Percentiles rank a stretch among this genome's conserved stretches.
These are phyloP conservation scores for Solanum arcanum DNA, from an alignment of 257 asterid genomes.

Conservation along the genomic window DNA sequence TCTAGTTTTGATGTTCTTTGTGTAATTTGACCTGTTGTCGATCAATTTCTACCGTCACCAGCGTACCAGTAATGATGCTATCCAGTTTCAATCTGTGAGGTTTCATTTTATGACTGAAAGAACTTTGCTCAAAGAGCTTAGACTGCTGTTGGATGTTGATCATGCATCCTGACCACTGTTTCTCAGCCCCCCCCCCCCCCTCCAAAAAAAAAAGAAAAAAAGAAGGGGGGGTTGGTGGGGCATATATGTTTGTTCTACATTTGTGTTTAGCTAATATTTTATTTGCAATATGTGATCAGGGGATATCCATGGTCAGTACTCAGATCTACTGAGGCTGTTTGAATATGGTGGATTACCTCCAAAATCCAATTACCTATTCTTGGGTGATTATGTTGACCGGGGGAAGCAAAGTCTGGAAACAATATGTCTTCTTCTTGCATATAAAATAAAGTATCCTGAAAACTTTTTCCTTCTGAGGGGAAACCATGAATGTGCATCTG, in stretches of 20 bases:
- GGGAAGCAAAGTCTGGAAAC: slow-evolving; percentile 5
- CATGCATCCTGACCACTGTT: background rate
- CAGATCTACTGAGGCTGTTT: slow-evolving; percentile 17
- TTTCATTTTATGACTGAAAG: background rate
- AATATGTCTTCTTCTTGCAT: background rate
- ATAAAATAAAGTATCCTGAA: background rate
- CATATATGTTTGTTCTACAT: background rate
- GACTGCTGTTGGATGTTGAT: background rate
- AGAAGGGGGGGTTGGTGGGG: too few relatives aligned
- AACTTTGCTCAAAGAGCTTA: background rate
- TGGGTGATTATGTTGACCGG: slow-evolving; percentile 22
- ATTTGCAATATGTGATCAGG: background rate
- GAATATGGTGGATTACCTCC: slow-evolving; percentile 24
- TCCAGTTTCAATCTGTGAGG: background rate
- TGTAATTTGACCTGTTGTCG: background rate
- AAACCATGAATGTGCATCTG: slow-evolving; percentile 1
- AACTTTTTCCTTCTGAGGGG: background rate
- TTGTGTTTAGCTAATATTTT: background rate
- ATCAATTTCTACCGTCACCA: background rate
- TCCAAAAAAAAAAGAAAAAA: background rate
- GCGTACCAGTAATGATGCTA: background rate
- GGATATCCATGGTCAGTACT: slow-evolving; percentile 8
- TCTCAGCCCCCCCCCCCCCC: too few relatives aligned
- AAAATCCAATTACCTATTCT: slow-evolving; percentile 18
- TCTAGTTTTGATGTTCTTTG: background rate